These are phyloP conservation scores for Chytriomyces sp. DNA, from an alignment of 192 early-diverging fungal genomes.

Conservation along the genomic window DNA sequence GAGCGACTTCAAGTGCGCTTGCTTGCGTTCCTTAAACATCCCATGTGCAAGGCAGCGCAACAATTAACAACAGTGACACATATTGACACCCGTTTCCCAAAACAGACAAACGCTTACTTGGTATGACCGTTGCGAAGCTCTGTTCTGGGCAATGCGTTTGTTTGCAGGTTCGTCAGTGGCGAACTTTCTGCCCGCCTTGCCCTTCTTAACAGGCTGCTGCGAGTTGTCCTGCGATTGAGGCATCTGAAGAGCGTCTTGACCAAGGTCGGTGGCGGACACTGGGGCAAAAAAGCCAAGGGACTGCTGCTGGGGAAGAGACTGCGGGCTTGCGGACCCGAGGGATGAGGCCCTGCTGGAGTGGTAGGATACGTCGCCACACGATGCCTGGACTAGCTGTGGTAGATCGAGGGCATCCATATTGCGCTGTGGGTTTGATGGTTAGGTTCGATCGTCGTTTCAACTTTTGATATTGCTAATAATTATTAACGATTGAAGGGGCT, in stretches of 20 bases:
- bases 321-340: not conserved
- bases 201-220: not conserved
- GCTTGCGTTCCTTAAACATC: slow-evolving; percentile 18
- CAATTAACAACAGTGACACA: not conserved
- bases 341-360: not conserved
- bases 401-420: no score
- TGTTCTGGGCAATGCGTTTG: slow-evolving; percentile 33
- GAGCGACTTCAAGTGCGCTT: slow-evolving; percentile 17
- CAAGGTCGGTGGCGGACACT: no score
- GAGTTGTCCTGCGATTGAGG: not conserved
- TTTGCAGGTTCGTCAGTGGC: not conserved
- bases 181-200: not conserved
- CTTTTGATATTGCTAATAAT: no score
- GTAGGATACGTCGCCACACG: no score
- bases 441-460: no score
- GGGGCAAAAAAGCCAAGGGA: no score
- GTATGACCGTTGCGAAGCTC: slow-evolving; percentile 19
- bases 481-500: no score
- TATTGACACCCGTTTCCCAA: no score
- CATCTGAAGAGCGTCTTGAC: no score
- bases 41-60: not conserved
- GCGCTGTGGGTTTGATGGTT: no score
- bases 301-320: not conserved
- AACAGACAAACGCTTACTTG: not conserved
- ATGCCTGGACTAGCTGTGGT: no score